Conservation (phyloP, 495 filamentous ascomycete species). For the Penicillium riverlandense region DNA sequence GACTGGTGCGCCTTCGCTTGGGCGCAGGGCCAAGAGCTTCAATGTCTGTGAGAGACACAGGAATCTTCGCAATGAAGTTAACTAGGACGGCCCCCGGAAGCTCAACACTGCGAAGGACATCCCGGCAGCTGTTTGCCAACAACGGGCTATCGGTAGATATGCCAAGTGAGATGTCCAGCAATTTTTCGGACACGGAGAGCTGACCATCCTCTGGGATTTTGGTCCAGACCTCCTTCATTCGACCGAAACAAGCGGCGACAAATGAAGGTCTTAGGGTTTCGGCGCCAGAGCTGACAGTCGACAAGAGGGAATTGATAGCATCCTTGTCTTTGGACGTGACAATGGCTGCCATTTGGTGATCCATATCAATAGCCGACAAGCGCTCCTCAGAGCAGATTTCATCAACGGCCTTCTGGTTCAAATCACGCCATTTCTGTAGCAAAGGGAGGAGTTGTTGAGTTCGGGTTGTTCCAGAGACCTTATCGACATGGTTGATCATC, state of each 20-base stretch:
- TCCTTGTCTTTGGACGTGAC: slow-evolving; percentile 61
- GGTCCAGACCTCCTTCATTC: slow-evolving; percentile 62
- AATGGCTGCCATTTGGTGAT: slow-evolving; percentile 52
- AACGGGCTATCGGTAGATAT: slow-evolving; percentile 13
- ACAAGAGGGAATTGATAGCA: slow-evolving; percentile 53
- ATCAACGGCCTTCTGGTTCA: slow-evolving; percentile 36
- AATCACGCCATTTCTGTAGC: slow-evolving; percentile 55
- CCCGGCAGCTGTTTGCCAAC: slow-evolving; percentile 49
- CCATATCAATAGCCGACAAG: slow-evolving; percentile 49
- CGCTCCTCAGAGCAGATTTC: slow-evolving; percentile 47
- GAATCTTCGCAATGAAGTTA: slow-evolving; percentile 61
- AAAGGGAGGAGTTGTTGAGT: slow-evolving; percentile 63
- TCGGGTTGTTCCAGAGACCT: slow-evolving; percentile 56
- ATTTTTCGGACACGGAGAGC: slow-evolving; percentile 46
- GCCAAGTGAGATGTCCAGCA: slow-evolving; percentile 49
- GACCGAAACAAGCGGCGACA: slow-evolving; percentile 52
- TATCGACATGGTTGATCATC: slow-evolving; percentile 63
- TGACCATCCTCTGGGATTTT: slow-evolving; percentile 59
- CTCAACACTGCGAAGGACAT: slow-evolving; percentile 59
- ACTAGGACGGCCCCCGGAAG: slow-evolving; percentile 64
- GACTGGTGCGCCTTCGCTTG: slow-evolving; percentile 72
- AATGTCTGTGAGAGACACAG: slow-evolving; percentile 52
- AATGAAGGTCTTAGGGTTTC: slow-evolving; percentile 41
- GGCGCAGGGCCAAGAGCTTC: slow-evolving; percentile 56
- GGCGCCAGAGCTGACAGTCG: slow-evolving; percentile 41